phyloP scores from a whole-genome alignment of 202 grass and related monocot species.

The Zizania palustris region DNA sequence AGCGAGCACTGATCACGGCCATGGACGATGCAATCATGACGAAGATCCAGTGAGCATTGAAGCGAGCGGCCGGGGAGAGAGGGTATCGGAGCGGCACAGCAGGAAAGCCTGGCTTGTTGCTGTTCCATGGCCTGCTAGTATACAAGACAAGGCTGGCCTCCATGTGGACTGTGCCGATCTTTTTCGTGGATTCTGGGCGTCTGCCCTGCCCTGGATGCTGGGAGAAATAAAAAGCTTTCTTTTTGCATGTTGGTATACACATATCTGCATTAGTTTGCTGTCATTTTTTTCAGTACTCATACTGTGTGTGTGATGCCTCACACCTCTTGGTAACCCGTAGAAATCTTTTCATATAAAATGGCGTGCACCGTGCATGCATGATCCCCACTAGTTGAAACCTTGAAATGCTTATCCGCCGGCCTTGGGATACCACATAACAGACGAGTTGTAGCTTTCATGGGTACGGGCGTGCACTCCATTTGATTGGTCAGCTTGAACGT shows the following conservation, averaged over 20 bases:
- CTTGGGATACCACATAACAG: background rate
- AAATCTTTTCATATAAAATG: no score
- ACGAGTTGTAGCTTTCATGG: slow-evolving; percentile 26
- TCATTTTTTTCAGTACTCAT: no score
- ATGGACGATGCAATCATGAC: slow-evolving; percentile 46
- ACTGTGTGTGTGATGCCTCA: no score
- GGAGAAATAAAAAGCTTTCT: no score
- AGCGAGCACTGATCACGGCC: slow-evolving; percentile 15
- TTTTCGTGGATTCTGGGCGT: slow-evolving; percentile 38
- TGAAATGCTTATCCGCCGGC: background rate
- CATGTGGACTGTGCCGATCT: slow-evolving; percentile 49
- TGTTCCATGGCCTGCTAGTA: slow-evolving; percentile 36
- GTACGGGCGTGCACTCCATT: background rate
- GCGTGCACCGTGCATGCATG: no score
- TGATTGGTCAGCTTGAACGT: slow-evolving; percentile 23
- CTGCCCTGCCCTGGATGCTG: background rate
- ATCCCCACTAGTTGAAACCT: no score
- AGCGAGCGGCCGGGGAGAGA: background rate
- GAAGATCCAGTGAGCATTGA: slow-evolving; percentile 31
- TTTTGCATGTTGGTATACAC: no score
- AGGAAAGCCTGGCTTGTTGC: slow-evolving; percentile 10
- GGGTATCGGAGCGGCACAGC: background rate
- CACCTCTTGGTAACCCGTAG: no score
- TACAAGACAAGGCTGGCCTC: slow-evolving; percentile 48
- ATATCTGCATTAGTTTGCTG: no score